Conservation (phyloP, 345 rosid species). For the Abelmoschus esculentus region DNA sequence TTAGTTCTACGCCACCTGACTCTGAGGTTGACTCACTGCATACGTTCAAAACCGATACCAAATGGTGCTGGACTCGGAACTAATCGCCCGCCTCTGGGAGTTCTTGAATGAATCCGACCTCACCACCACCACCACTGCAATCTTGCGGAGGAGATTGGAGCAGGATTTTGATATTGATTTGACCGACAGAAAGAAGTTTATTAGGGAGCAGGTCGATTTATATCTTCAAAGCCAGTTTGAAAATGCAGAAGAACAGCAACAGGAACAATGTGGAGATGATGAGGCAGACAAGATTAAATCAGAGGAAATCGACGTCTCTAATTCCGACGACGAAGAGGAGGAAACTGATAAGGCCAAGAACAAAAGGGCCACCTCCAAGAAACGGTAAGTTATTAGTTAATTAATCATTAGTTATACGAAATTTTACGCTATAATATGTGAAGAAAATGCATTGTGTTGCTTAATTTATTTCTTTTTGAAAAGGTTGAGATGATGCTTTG, state of each 20-base stretch:
- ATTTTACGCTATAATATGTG: too few species aligned
- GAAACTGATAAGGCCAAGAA: slow-evolving; percentile 9
- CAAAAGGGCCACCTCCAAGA: slow-evolving; percentile 18
- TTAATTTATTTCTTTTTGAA: neutral
- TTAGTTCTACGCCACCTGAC: slow-evolving; percentile 4
- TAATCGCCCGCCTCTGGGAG: slow-evolving; percentile 29
- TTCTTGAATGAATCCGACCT: slow-evolving; percentile 39
- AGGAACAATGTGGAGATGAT: slow-evolving; percentile 14
- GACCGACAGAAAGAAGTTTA: slow-evolving; percentile 35
- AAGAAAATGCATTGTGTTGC: neutral
- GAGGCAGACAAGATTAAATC: slow-evolving; percentile 18
- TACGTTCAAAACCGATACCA: neutral
- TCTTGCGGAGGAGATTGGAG: slow-evolving; percentile 35
- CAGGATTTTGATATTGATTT: slow-evolving; percentile 40
- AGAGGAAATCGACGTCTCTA: slow-evolving; percentile 19
- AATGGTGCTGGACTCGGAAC: slow-evolving; percentile 44
- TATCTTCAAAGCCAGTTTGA: slow-evolving; percentile 32
- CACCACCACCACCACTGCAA: slow-evolving; percentile 36
- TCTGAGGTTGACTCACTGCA: neutral
- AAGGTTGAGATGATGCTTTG: neutral
- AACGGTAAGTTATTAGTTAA: slow-evolving; percentile 24
- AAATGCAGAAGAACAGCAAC: slow-evolving; percentile 14
- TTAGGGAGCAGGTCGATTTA: slow-evolving; percentile 42
- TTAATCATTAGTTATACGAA: too few species aligned
- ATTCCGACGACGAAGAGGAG: slow-evolving; percentile 13